Percentiles rank a stretch among this genome's conserved stretches.
Conservation (phyloP, 805 yeast genomes). For the Diddensiella caesifluorescens region DNA sequence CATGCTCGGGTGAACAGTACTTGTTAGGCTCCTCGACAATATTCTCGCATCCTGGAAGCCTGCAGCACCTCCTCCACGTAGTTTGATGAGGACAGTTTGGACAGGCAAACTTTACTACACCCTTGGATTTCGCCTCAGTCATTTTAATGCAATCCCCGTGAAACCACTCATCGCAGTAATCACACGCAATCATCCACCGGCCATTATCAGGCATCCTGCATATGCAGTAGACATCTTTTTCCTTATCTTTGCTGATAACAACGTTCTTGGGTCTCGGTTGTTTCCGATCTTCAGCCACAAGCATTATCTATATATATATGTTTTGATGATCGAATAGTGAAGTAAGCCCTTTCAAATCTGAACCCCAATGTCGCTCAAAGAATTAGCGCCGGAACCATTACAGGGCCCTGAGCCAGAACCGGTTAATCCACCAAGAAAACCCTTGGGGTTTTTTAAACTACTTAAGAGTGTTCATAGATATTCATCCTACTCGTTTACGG, state of each 20-base stretch:
- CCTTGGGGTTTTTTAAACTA: conserved; percentile 7
- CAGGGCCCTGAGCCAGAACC: not conserved
- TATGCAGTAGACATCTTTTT: conserved; percentile 46
- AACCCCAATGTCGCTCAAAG: not conserved
- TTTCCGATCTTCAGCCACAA: not conserved
- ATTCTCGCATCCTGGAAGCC: conserved; percentile 49
- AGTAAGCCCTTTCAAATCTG: not conserved
- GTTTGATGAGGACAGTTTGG: conserved; percentile 54
- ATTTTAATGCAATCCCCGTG: conserved; percentile 75
- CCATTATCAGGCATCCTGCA: conserved; percentile 78
- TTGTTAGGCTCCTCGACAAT: conserved; percentile 52
- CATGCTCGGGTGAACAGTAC: conserved; percentile 74
- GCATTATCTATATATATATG: not conserved
- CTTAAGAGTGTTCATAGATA: conserved; percentile 31
- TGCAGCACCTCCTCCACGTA: conserved; percentile 72
- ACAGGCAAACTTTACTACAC: conserved; percentile 66
- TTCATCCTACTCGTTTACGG: conserved; percentile 51
- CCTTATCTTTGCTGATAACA: no score
- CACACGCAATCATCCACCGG: conserved; percentile 78
- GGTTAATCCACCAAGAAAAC: conserved; percentile 1
- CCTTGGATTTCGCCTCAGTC: conserved; percentile 43
- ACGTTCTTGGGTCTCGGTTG: no score
- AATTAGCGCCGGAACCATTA: conserved; percentile 1
- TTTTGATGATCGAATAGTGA: not conserved
- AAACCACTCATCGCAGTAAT: conserved; percentile 93